Conservation (phyloP, 345 rosid genomes). For the Gossypium rotundifolium region DNA sequence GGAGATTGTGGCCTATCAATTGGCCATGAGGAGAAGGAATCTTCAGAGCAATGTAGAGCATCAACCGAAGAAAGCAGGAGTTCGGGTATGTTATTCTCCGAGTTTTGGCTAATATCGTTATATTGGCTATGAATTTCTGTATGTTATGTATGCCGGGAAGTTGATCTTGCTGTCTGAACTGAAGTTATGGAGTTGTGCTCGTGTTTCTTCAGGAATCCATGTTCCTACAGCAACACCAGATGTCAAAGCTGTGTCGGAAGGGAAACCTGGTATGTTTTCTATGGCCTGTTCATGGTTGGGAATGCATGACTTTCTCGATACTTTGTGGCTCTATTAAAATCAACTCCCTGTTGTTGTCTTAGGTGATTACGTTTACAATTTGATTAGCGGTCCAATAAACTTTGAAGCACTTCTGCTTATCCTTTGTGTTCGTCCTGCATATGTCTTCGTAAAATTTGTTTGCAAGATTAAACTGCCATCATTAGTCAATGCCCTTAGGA, state of each 20-base stretch:
- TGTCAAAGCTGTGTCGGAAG: slow-evolving; percentile 14
- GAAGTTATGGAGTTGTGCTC: not conserved
- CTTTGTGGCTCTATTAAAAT: not conserved
- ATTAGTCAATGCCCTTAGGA: not conserved
- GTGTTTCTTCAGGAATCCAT: slow-evolving; percentile 17
- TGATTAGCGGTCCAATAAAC: not conserved
- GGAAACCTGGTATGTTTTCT: slow-evolving; percentile 16
- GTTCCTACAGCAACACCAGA: slow-evolving; percentile 14
- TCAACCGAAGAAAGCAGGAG: slow-evolving; percentile 15
- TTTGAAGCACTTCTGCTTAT: not conserved
- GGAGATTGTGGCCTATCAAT: slow-evolving; percentile 17
- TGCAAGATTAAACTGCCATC: not conserved
- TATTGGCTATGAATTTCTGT: not conserved
- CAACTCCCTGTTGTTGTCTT: not conserved
- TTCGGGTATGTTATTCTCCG: slow-evolving; percentile 32
- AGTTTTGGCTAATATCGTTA: not conserved
- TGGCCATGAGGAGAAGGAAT: slow-evolving; percentile 21
- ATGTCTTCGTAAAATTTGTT: not conserved
- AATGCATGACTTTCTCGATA: slow-evolving; percentile 1
- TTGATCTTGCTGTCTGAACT: not conserved
- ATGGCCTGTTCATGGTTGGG: not conserved
- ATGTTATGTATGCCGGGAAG: not conserved
- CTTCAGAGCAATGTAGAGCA: slow-evolving; percentile 17
- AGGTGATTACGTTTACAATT: not conserved
- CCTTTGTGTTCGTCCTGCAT: not conserved